Evolutionary conservation across 225 moss, liverwort and hornwort genomes (phyloP), one percentile per base, ranked within the genome.

Genomic region (Rhytidiadelphus loreus): DNA sequence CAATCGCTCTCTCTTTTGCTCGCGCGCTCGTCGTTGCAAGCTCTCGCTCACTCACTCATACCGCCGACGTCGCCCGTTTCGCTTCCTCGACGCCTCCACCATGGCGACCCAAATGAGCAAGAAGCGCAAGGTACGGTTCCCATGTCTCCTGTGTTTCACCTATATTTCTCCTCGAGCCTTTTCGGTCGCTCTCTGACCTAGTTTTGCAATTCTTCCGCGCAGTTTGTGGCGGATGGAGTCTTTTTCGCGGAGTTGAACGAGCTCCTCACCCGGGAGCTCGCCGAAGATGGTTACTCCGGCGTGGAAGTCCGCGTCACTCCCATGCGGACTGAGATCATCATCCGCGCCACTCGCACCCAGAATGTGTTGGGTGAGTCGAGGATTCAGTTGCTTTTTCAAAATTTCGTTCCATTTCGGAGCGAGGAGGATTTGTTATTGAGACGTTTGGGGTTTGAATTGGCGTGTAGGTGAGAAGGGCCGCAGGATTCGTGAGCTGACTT

Each of bases 211-310:
- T 55, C 21, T 12, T 21, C 9, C 75, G n/a, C 23, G 53, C 94
- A 97, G 97, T 97, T 97, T 83, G 97, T 97, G 23, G 97, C 97
- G 29, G 97, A 97, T 66, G 97, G 97, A 52, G 94, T 97, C 7
- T 97, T 97, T 78, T 97, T 96, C 88, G 97, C 96, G 3, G 97
- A 97, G 94, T 89, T 97, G 64, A 97, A 96, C 83, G 96, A 97
- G 90, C 94, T 97, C 37, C 91, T 97, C 69, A 97, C 97, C 58
- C 89, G 97, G 64, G 97, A 97, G 96, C 93, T 97, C 73, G 97
- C 97, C n/a, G 97, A 97, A 88, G 97, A 97, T 90, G 97, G 97
- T 21, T 97, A 97, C 91, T 96, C 97, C 46, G 96, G 97, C 41
- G 97, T 97, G 83, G 97, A 97, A 88, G 97, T 97, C 33, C 96